Conservation (phyloP, 257 asterid genomes). For the Scutellaria baicalensis region DNA sequence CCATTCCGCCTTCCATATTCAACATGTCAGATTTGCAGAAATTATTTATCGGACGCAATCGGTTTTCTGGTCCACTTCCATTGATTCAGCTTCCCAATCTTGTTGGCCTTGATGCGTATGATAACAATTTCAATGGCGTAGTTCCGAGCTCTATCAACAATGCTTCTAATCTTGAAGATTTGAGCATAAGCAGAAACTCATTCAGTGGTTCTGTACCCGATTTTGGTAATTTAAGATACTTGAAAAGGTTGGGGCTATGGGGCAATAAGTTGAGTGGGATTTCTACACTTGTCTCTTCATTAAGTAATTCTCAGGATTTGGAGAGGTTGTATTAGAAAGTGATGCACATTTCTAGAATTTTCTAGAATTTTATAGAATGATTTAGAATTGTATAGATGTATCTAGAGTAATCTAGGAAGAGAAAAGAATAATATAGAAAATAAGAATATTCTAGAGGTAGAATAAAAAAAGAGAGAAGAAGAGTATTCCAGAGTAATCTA, state of each 20-base stretch:
- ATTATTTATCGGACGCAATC: not conserved
- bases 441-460: no score
- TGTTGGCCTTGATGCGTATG: not conserved
- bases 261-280: slow-evolving; percentile 23
- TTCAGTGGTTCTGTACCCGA: slow-evolving; percentile 26
- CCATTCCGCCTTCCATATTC: not conserved
- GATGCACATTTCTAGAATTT: no score
- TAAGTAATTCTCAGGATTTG: slow-evolving; percentile 17
- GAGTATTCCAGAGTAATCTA: no score
- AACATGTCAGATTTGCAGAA: not conserved
- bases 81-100: not conserved
- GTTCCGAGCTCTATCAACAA: slow-evolving; percentile 14
- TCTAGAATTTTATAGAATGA: no score
- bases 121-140: slow-evolving; percentile 7
- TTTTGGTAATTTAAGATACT: slow-evolving; percentile 17
- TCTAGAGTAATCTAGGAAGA: no score
- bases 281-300: not conserved
- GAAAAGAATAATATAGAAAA: no score
- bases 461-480: no score
- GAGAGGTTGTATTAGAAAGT: no score
- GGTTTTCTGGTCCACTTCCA: not conserved
- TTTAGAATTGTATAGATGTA: no score
- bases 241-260: not conserved
- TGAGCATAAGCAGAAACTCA: slow-evolving; percentile 10
- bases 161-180: slow-evolving; percentile 21